Base-by-base conservation (phyloP, 768 basidiomycete species). In the Russula olivacea region DNA sequence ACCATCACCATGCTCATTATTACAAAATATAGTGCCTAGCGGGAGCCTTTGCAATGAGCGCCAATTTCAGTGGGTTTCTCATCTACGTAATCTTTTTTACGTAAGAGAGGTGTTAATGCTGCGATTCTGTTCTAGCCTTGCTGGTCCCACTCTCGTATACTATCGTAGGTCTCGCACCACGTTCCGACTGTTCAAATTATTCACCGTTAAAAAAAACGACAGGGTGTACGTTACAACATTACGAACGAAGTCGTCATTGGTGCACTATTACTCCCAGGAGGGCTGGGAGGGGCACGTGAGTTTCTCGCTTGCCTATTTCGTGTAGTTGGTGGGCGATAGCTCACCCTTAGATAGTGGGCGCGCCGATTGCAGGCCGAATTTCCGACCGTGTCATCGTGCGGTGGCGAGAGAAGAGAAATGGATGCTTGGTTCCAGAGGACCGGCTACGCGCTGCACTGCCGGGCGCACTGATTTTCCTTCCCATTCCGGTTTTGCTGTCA, bases 381-480 rank as follows among this genome's bases (percentile, higher is more conserved):
- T 88, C 88, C 0, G 88, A 89, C 70, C 63, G 66, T 30, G 72
- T 79, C 0, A 75, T 90, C 25, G 73, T 79, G 19, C 70, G 68
- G 45, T 84, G 81, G 73, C 79, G 79, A 17, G 72, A 76, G 51
- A 70, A 74, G 6, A 80, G 86, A 25, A 77, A 77, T 0, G 86
- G 85, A 0, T 67, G 75, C 2, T 87, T 84, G 85, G 79, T 82
- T 48, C 87, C 87, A 0, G 87, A 90, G 71, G 88, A 87, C 66
- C 81, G 87, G 6, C 76, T 89, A 28, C 78, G 83, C 1, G 84
- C 78, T 2, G 74, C 80, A 2, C 69, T 83, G 38, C 66, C 76
- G 7, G 81, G 82, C 10, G 77, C 77, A 4, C 72, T 77, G 0
- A 36, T 81, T 19, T 73, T 87, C 32, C 74, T 80, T 4, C 89